Evolutionary conservation across 306 rosid species (phyloP).

Genomic region (Corylus avellana): DNA sequence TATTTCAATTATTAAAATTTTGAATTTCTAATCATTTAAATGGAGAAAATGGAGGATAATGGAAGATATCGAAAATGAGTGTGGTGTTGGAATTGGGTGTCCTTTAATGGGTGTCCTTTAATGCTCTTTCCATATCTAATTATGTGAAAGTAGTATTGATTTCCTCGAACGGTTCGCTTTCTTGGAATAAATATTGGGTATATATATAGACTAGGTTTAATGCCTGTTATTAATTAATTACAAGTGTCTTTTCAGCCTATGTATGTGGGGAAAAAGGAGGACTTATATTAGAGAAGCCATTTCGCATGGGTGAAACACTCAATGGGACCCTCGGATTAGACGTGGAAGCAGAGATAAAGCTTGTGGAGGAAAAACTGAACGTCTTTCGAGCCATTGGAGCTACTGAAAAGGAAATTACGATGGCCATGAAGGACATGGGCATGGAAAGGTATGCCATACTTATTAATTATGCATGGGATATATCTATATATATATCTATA

Average conservation of each 20-base stretch:
- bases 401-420: slow-evolving; percentile 38
- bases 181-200: not conserved
- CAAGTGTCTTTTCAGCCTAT: slow-evolving; percentile 46
- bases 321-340: slow-evolving; percentile 62
- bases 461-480: not conserved
- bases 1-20: no score
- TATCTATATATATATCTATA: no score
- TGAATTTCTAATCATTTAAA: no score
- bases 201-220: not conserved
- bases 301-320: slow-evolving; percentile 57
- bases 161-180: no score
- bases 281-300: slow-evolving; percentile 57
- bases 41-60: no score
- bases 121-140: no score
- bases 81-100: no score
- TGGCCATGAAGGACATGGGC: slow-evolving; percentile 74
- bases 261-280: slow-evolving; percentile 77
- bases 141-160: no score
- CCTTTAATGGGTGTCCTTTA: no score
- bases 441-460: slow-evolving; percentile 46
- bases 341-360: slow-evolving; percentile 48
- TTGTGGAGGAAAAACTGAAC: slow-evolving; percentile 34
- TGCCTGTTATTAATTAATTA: not conserved
- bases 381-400: slow-evolving; percentile 48
- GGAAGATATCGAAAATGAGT: no score